Evolutionary conservation across 2,329 filamentous ascomycete genomes (phyloP).

Genomic region (Cadophora luteo-olivacea): DNA sequence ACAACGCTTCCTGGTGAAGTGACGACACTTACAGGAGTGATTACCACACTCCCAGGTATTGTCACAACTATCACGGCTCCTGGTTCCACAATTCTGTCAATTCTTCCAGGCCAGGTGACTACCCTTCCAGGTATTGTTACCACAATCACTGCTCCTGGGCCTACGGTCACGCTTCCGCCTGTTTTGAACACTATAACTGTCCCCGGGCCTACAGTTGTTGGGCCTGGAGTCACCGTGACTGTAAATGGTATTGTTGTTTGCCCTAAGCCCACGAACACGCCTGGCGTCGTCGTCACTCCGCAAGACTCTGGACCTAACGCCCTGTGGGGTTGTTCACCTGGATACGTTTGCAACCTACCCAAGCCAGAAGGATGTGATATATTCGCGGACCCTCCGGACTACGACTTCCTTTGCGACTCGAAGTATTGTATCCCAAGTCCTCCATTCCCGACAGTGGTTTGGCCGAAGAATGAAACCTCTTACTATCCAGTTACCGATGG

Average conservation of each 20-base stretch:
- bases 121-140: slow-evolving; percentile 15
- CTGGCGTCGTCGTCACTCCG: slow-evolving; percentile 30
- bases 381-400: slow-evolving; percentile 48
- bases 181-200: slow-evolving; percentile 25
- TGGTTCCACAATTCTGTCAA: background rate
- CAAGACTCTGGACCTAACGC: slow-evolving; percentile 40
- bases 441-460: slow-evolving; percentile 44
- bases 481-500: slow-evolving; percentile 60
- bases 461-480: slow-evolving; percentile 52
- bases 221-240: slow-evolving; percentile 26
- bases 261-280: slow-evolving; percentile 37
- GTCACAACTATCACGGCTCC: background rate
- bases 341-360: slow-evolving; percentile 49
- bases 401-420: slow-evolving; percentile 48
- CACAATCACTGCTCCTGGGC: slow-evolving; percentile 6
- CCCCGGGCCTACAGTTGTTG: slow-evolving; percentile 26
- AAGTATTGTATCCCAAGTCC: slow-evolving; percentile 49
- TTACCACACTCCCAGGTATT: background rate
- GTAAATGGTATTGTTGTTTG: slow-evolving; percentile 32
- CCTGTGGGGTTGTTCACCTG: slow-evolving; percentile 52
- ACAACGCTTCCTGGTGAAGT: background rate
- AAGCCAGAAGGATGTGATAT: slow-evolving; percentile 49
- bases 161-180: slow-evolving; percentile 9
- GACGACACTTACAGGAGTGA: background rate
- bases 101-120: background rate